Evolutionary conservation across 768 basidiomycete species (phyloP), one percentile per base, ranked within the genome.

Genomic region (Rhizopogon roseolus): DNA sequence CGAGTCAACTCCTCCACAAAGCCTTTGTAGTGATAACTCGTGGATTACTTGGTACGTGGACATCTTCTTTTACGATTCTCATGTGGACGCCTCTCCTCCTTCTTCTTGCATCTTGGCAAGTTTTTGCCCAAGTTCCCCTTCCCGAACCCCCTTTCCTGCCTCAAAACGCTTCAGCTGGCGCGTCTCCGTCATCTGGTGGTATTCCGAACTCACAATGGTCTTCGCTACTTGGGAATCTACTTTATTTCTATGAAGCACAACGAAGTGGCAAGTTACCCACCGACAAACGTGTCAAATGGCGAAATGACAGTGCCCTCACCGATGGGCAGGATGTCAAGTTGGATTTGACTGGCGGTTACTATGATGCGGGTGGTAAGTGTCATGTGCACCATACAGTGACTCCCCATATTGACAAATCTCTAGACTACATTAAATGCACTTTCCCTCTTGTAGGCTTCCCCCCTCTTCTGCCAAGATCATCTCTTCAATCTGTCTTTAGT

Each of bases 221-320:
- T 5, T 86, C 76, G 46, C 68, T 96, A 3, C 79, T 96, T 0
- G 94, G 93, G 4, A 84, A 87, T 66, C 68, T 87, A 27, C 66
- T 96, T 27, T 96, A 84, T 64, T 96, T 96, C 68, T 97, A 94
- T 64, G 94, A 97, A 57, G 93, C 86, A 1, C 94, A 97, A 63
- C 78, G 94, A 17, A 90, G 88, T 51, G 94, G 94, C 14, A 75
- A 76, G 41, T 77, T 96, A 14, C 80, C 86, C 0, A 61, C 71
- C 11, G 74, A 74, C 4, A 90, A 90, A 56, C 80, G 94, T 39
- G 90, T 95, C 2, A 64, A 80, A 25, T 98, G 95, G 95, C 76
- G 94, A 50, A 97, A 97, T 62, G 80, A 86, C 53, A 92, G 90
- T 62, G 81, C 82, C 16, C 60, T 86, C 22, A 71, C 82, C 36